phyloP scores from a whole-genome alignment of 1,284 basidiomycete genomes.

The Puccinia novopanici region DNA sequence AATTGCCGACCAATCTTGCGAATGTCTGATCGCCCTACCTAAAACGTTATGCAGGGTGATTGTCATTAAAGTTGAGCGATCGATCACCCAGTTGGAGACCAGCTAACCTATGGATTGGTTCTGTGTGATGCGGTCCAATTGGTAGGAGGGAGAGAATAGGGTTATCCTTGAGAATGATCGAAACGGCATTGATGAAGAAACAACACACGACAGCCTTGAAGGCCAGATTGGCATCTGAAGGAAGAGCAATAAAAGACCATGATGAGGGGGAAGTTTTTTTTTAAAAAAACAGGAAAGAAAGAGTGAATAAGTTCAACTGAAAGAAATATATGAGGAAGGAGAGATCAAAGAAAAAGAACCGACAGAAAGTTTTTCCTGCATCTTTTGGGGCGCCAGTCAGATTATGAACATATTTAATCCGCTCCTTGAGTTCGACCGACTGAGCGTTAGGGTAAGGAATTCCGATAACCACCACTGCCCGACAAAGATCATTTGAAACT shows the following conservation, averaged over 20 bases:
- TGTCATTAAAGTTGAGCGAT: not conserved
- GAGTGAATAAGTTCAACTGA: too few species aligned
- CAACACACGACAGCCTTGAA: slow-evolving; percentile 75
- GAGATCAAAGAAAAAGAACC: slow-evolving; percentile 56
- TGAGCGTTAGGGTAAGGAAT: slow-evolving; percentile 89
- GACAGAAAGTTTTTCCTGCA: slow-evolving; percentile 79
- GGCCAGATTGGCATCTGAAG: slow-evolving; percentile 70
- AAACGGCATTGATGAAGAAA: not conserved
- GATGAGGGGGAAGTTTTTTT: not conserved
- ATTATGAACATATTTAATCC: slow-evolving; percentile 76
- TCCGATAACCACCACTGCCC: slow-evolving; percentile 81
- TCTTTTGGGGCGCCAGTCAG: slow-evolving; percentile 63
- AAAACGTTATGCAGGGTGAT: not conserved
- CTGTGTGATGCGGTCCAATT: not conserved
- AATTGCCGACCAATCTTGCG: slow-evolving; percentile 74
- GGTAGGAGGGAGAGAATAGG: not conserved
- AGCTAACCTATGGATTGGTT: slow-evolving; percentile 30
- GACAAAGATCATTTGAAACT: slow-evolving; percentile 68
- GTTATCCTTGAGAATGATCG: not conserved
- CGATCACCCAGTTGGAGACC: slow-evolving; percentile 45
- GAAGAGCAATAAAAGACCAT: slow-evolving; percentile 50
- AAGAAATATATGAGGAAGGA: too few species aligned
- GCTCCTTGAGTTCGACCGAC: slow-evolving; percentile 85
- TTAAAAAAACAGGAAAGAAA: not conserved
- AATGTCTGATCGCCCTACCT: slow-evolving; percentile 87